A percentile compares a stretch with the other conserved stretches of the same genome.
Evolutionary conservation across 2,329 filamentous ascomycete species (phyloP).

Genomic region (Exophiala oligosperma): DNA sequence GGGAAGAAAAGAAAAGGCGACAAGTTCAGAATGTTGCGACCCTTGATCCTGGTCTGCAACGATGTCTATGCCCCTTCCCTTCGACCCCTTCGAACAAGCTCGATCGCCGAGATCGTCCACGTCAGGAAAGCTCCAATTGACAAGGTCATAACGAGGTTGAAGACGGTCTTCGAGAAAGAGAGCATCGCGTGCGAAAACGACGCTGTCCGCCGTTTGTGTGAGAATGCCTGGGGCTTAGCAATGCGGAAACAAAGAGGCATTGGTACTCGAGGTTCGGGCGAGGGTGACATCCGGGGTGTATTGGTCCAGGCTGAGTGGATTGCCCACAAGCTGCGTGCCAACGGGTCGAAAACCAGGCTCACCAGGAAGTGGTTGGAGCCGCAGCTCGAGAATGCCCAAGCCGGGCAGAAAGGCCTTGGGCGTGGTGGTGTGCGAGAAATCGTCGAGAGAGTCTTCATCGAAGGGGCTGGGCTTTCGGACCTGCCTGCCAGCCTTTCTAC

Average conservation of each 20-base stretch:
- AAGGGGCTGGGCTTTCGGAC: slow-evolving; percentile 63
- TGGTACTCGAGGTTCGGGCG: slow-evolving; percentile 45
- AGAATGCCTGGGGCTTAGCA: slow-evolving; percentile 65
- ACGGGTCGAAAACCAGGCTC: slow-evolving; percentile 41
- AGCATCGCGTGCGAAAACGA: slow-evolving; percentile 86
- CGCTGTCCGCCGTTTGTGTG: slow-evolving; percentile 72
- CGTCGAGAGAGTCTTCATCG: slow-evolving; percentile 65
- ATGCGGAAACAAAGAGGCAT: slow-evolving; percentile 54
- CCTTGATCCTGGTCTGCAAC: slow-evolving; percentile 93
- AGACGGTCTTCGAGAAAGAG: slow-evolving; percentile 83
- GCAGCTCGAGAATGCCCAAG: slow-evolving; percentile 54
- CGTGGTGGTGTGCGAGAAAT: slow-evolving; percentile 65
- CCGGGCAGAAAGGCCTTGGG: slow-evolving; percentile 57
- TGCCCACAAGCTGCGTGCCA: slow-evolving; percentile 56
- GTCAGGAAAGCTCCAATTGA: slow-evolving; percentile 86
- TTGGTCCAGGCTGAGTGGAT: slow-evolving; percentile 68
- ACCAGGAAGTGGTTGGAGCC: slow-evolving; percentile 63
- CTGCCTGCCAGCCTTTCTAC: slow-evolving; percentile 39
- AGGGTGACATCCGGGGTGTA: slow-evolving; percentile 62
- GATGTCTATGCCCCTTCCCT: slow-evolving; percentile 93
- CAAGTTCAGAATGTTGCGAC: slow-evolving; percentile 81
- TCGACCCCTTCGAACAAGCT: slow-evolving; percentile 80
- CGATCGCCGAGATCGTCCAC: slow-evolving; percentile 84
- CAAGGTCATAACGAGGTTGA: slow-evolving; percentile 78
- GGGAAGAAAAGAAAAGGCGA: slow-evolving; percentile 68